Base-by-base conservation (phyloP, 805 yeast species). In the Starmerella roubikii region DNA sequence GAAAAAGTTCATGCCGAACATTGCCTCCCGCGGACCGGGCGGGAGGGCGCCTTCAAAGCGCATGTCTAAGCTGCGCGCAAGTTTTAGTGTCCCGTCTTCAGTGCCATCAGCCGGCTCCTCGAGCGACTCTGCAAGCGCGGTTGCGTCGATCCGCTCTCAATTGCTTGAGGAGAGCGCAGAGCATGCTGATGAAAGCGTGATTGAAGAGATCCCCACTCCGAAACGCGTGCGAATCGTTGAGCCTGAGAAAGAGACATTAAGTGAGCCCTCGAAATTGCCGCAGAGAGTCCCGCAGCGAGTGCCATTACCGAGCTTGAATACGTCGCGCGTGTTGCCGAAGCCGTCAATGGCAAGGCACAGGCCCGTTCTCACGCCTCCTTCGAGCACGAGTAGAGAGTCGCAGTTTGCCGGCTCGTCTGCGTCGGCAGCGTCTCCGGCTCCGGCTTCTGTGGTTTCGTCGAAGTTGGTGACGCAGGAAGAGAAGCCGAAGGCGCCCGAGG, bases 1-100 rank as follows among this genome's bases (percentile, higher is more conserved):
- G 25, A 54, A 50, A 34, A 48, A 55, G 31, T 58, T 56, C 41
- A 48, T 50, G 39, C 61, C 60, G 3, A 54, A 51, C 39, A 48
- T 43, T 22, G 47, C 50, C 13, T 30, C 41, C 13, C 46, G 43
- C 5, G 44, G 41, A 10, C 39, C 46, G 11, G 28, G 40, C 19
- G 34, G 38, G 16, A 19, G 43, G 13, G 44, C 41, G 1, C 49
- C 47, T 11, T 49, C 47, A 15, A 48, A 54, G 12, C 39, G 54
- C 6, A 39, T 48, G 15, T 53, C 56, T 2, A 40, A 46, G 5
- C 42, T 47, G 8, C 52, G 51, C n/a, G 34, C 46, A 3, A 39
- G 45, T 16, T 47, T 47, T 35, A 47, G 50, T 34, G 40, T 37
- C 23, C 48, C 50, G 4, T 4, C 32, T 8, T 18, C 19, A 15